Conservation (phyloP, 768 basidiomycete genomes). For the Suillus ampliporus region DNA sequence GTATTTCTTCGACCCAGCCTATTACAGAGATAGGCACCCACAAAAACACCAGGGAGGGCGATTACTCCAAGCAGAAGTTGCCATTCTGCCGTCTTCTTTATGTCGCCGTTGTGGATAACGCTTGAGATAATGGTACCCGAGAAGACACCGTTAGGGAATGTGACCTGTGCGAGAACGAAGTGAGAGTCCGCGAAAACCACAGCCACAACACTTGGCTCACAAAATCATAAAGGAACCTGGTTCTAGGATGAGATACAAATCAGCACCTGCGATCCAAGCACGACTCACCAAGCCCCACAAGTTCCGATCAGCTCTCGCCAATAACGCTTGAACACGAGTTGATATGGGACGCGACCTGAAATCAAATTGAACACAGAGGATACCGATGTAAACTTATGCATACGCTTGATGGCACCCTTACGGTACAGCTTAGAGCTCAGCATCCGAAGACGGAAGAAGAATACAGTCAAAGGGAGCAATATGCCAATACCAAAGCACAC, state of each 20-base stretch:
- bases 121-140: conserved; percentile 70
- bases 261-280: background rate
- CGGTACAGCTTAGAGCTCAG: conserved; percentile 67
- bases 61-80: conserved; percentile 68
- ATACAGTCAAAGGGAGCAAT: conserved; percentile 65
- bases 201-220: conserved; percentile 31
- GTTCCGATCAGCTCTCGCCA: conserved; percentile 76
- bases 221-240: conserved; percentile 75
- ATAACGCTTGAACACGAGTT: conserved; percentile 62
- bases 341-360: conserved; percentile 64
- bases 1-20: conserved; percentile 64
- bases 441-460: conserved; percentile 78
- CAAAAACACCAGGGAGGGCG: conserved; percentile 65
- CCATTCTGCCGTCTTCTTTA: conserved; percentile 70
- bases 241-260: conserved; percentile 12
- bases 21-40: conserved; percentile 55
- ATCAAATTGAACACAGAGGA: conserved; percentile 8
- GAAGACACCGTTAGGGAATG: conserved; percentile 77
- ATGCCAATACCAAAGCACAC: conserved; percentile 71
- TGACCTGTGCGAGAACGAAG: conserved; percentile 47
- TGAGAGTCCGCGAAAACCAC: conserved; percentile 4
- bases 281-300: conserved; percentile 67
- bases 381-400: background rate
- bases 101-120: conserved; percentile 59
- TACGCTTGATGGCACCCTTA: conserved; percentile 68